These are phyloP conservation scores for Yamadazyma ubonensis DNA, from an alignment of 805 yeast species.

Conservation along the genomic window DNA sequence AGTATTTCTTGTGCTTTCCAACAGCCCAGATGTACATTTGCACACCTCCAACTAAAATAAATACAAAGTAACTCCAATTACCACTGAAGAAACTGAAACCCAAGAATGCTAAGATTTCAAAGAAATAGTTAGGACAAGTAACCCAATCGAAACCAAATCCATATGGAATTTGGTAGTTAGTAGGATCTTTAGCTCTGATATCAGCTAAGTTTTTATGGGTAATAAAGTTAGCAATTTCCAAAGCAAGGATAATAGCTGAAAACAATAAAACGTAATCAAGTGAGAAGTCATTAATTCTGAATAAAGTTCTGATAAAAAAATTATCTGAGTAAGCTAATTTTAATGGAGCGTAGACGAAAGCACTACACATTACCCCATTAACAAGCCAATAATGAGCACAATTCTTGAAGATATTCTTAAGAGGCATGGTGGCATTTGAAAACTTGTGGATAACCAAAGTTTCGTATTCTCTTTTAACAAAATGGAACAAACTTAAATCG, in stretches of 20 bases:
- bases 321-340: conserved; percentile 10
- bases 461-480: conserved; percentile 84
- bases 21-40: conserved; percentile 95
- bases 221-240: conserved; percentile 70
- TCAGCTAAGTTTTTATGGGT: conserved; percentile 67
- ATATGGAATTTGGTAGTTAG: conserved; percentile 65
- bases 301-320: conserved; percentile 29
- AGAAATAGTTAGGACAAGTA: conserved; percentile 93
- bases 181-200: conserved; percentile 50
- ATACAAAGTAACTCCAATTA: conserved; percentile 73
- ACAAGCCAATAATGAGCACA: conserved; percentile 91
- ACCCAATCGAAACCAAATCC: conserved; percentile 82
- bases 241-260: conserved; percentile 45
- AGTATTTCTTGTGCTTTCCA: conserved; percentile 72
- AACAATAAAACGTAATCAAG: conserved; percentile 31
- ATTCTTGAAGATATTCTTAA: conserved; percentile 82
- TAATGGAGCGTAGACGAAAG: conserved; percentile 43
- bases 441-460: conserved; percentile 82
- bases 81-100: conserved; percentile 67
- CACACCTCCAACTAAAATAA: conserved; percentile 63
- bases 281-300: conserved; percentile 46
- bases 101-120: conserved; percentile 79
- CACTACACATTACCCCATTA: conserved; percentile 62
- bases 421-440: conserved; percentile 90
- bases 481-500: conserved; percentile 66